Evolutionary conservation across 163 green algal species (phyloP).

Genomic region (Chlorella variabilis): DNA sequence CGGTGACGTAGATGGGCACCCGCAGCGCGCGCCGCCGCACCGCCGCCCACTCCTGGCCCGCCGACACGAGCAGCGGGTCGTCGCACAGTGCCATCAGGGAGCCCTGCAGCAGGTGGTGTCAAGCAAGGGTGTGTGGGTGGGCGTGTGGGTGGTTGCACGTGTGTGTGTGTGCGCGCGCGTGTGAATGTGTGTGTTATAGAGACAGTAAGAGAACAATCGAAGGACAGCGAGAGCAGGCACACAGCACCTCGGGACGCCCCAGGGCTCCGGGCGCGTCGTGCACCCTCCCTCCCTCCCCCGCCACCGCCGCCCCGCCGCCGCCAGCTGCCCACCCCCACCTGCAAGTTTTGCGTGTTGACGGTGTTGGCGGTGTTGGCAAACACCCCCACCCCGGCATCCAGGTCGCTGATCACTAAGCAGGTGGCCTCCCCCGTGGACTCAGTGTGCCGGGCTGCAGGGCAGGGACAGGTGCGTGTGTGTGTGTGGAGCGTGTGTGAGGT

Average conservation of each 20-base stretch:
- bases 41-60: conserved; percentile 68
- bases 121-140: not conserved
- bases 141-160: no score
- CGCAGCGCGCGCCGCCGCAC: conserved; percentile 53
- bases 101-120: conserved; percentile 42
- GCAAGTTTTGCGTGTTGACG: conserved; percentile 89
- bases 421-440: conserved; percentile 59
- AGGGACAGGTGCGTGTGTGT: not conserved
- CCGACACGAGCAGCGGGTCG: conserved; percentile 72
- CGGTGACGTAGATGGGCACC: conserved; percentile 89
- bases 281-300: no score
- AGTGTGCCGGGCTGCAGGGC: conserved; percentile 2
- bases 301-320: not conserved
- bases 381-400: conserved; percentile 75
- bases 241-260: no score
- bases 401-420: conserved; percentile 89
- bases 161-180: no score
- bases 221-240: no score
- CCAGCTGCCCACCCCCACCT: not conserved
- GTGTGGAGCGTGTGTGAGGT: no score
- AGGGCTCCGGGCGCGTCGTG: no score
- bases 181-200: no score
- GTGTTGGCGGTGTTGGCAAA: conserved; percentile 33
- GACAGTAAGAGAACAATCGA: no score
- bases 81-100: conserved; percentile 94